Conservation (phyloP, 345 rosid species). For the Trapa incisa region DNA sequence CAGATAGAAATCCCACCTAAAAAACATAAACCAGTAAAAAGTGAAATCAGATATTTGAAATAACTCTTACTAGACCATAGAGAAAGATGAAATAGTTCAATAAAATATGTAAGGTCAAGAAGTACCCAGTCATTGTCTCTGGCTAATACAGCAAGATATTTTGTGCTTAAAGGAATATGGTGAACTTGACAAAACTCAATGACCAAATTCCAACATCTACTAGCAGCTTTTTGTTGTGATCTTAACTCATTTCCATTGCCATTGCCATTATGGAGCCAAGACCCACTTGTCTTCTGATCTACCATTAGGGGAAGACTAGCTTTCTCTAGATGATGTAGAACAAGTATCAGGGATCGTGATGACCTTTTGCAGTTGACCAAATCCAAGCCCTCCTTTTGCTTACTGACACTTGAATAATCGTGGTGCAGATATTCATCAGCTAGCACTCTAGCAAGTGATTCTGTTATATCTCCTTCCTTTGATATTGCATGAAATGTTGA, state of each 20-base stretch:
- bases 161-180: slow-evolving; percentile 79
- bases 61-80: not conserved
- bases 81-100: not conserved
- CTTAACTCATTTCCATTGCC: slow-evolving; percentile 84
- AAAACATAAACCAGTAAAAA: slow-evolving; percentile 22
- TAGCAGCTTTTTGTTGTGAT: slow-evolving; percentile 74
- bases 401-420: slow-evolving; percentile 28
- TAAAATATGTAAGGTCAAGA: slow-evolving; percentile 9
- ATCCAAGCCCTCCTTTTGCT: slow-evolving; percentile 28
- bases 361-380: slow-evolving; percentile 25
- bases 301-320: slow-evolving; percentile 67
- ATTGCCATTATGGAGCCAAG: slow-evolving; percentile 75
- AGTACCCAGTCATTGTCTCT: slow-evolving; percentile 97
- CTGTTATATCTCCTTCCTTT: slow-evolving; percentile 49
- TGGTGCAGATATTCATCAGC: slow-evolving; percentile 66
- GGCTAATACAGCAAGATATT: slow-evolving; percentile 81
- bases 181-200: slow-evolving; percentile 82
- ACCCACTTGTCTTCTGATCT: slow-evolving; percentile 77
- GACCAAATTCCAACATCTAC: slow-evolving; percentile 87
- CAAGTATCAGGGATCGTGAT: slow-evolving; percentile 55
- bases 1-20: slow-evolving; percentile 90
- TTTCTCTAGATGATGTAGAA: slow-evolving; percentile 83
- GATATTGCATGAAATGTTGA: slow-evolving; percentile 44
- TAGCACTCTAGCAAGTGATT: slow-evolving; percentile 74
- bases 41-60: not conserved